These are phyloP conservation scores for Ganoderma resinaceum DNA, from an alignment of 1,284 basidiomycete species.

Conservation along the genomic window DNA sequence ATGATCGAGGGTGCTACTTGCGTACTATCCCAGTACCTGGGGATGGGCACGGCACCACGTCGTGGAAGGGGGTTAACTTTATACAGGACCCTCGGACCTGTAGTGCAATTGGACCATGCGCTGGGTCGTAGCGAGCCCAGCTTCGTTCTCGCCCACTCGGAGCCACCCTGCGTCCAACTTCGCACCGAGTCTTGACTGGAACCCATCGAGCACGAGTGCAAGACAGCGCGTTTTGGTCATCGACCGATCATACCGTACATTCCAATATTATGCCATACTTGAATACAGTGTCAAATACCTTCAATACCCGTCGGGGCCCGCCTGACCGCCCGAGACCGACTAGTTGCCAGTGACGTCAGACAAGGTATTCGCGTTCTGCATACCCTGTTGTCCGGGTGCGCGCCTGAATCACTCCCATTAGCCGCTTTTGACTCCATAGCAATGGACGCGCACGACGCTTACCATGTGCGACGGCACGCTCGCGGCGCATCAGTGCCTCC, in stretches of 20 bases:
- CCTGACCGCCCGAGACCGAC: slow-evolving; percentile 7
- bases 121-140: not conserved
- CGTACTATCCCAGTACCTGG: not conserved
- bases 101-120: not conserved
- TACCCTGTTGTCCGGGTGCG: slow-evolving; percentile 46
- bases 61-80: no score
- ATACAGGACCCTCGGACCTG: not conserved
- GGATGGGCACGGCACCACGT: not conserved
- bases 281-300: not conserved
- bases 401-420: slow-evolving; percentile 33
- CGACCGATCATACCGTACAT: not conserved
- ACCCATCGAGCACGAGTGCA: not conserved
- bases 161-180: not conserved
- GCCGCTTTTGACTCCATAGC: not conserved
- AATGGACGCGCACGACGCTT: slow-evolving; percentile 15
- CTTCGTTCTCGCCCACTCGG: not conserved
- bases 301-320: not conserved
- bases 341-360: slow-evolving; percentile 21
- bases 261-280: not conserved
- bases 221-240: not conserved
- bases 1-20: not conserved
- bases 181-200: not conserved
- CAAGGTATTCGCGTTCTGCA: slow-evolving; percentile 28
- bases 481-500: slow-evolving; percentile 54
- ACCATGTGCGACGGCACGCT: slow-evolving; percentile 61